Evolutionary conservation across 1,139 yeast species (phyloP).

Genomic region (Ashbya aceris): DNA sequence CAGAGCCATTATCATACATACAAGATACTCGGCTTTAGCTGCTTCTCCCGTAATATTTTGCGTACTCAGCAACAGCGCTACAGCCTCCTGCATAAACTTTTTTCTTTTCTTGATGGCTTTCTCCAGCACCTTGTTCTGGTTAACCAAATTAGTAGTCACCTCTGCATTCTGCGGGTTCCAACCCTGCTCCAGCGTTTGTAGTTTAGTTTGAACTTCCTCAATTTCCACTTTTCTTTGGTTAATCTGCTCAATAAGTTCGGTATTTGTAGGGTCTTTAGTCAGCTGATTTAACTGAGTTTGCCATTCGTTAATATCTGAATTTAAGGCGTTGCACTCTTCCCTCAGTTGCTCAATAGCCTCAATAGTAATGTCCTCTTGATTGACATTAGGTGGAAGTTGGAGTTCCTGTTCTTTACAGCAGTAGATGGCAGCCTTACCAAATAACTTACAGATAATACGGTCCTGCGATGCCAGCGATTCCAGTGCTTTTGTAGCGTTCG

Average conservation of each 20-base stretch:
- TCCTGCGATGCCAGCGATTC: constrained; percentile 27
- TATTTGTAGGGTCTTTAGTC: constrained; percentile 16
- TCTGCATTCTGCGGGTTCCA: constrained; percentile 15
- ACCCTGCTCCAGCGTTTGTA: constrained; percentile 10
- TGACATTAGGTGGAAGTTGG: constrained; percentile 9
- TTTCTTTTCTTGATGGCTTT: constrained; percentile 14
- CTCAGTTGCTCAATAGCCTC: constrained; percentile 16
- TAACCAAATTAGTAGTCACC: constrained; percentile 7
- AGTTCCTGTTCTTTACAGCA: constrained; percentile 27
- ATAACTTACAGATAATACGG: constrained; percentile 28
- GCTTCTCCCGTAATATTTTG: constrained; percentile 3
- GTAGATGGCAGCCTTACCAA: constrained; percentile 34
- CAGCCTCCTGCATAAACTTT: constrained; percentile 7
- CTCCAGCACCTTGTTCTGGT: constrained; percentile 8
- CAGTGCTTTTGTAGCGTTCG: constrained; percentile 26
- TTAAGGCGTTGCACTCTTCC: constrained; percentile 16
- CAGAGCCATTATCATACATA: constrained; percentile 9
- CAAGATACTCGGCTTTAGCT: constrained; percentile 19
- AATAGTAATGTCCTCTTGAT: constrained; percentile 10
- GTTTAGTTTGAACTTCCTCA: constrained; percentile 5
- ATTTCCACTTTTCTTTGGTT: constrained; percentile 7
- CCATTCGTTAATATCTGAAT: constrained; percentile 13
- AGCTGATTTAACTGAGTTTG: constrained; percentile 10
- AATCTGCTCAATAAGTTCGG: constrained; percentile 10
- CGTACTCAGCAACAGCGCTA: background rate